Evolutionary conservation across 768 basidiomycete genomes (phyloP).

Genomic region (Mycena venus): DNA sequence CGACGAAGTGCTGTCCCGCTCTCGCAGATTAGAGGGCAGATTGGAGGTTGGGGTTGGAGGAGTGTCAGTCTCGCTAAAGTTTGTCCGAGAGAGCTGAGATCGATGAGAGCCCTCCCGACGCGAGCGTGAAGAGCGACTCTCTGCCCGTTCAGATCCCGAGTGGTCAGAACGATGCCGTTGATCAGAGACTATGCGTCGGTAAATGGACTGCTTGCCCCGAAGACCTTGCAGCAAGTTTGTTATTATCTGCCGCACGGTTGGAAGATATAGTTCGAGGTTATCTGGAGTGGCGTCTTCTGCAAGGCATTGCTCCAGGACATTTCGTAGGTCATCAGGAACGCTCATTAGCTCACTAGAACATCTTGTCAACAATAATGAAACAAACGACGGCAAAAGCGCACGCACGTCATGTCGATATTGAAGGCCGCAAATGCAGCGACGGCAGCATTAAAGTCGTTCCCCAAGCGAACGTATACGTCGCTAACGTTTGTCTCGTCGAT

Average conservation of each 20-base stretch:
- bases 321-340: conserved; percentile 91
- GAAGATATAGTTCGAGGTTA: conserved; percentile 91
- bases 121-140: conserved; percentile 71
- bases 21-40: conserved; percentile 35
- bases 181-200: conserved; percentile 81
- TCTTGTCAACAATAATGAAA: background rate
- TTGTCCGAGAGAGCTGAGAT: conserved; percentile 60
- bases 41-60: conserved; percentile 27
- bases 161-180: conserved; percentile 66
- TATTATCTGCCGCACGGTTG: conserved; percentile 92
- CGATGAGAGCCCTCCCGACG: conserved; percentile 63
- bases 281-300: conserved; percentile 90
- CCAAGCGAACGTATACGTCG: conserved; percentile 96
- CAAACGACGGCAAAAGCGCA: conserved; percentile 39
- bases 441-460: conserved; percentile 97
- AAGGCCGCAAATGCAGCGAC: conserved; percentile 89
- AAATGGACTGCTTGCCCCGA: conserved; percentile 91
- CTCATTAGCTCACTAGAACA: conserved; percentile 81
- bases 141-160: conserved; percentile 64
- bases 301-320: conserved; percentile 90
- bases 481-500: conserved; percentile 88
- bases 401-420: conserved; percentile 93
- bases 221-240: conserved; percentile 93
- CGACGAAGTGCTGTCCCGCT: conserved; percentile 53
- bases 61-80: conserved; percentile 17